Conservation (phyloP, 305 asterid genomes). For the Fraxinus sp. region DNA sequence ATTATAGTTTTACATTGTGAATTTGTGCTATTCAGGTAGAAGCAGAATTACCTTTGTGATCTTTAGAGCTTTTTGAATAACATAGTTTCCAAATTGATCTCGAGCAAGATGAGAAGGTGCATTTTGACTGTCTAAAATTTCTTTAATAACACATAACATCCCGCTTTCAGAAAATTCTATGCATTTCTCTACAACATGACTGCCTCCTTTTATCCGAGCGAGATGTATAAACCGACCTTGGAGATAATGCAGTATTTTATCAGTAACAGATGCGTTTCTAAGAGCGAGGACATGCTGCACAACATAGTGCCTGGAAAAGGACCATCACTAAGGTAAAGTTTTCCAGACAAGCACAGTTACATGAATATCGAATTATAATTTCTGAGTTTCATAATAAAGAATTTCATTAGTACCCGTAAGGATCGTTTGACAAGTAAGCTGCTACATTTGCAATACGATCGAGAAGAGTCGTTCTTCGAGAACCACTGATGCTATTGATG, state of each 20-base stretch:
- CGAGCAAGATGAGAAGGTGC: constrained; percentile 9
- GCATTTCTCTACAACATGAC: constrained; percentile 28
- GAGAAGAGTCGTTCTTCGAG: background rate
- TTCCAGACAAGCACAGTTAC: background rate
- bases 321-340: background rate
- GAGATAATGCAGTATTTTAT: background rate
- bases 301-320: constrained; percentile 15
- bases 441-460: background rate
- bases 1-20: background rate
- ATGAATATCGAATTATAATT: no score
- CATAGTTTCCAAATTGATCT: constrained; percentile 30
- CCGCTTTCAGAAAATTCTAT: background rate
- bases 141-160: background rate
- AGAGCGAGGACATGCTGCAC: constrained; percentile 23
- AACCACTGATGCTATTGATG: background rate
- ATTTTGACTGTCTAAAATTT: background rate
- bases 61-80: constrained; percentile 22
- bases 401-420: constrained; percentile 7
- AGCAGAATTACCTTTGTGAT: background rate
- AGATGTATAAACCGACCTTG: background rate
- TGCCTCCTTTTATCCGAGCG: constrained; percentile 12
- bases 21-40: background rate
- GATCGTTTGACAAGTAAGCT: constrained; percentile 8
- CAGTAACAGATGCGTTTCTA: background rate
- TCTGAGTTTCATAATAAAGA: background rate